Percentiles rank a stretch among this genome's conserved stretches.
These are phyloP conservation scores for Nicotiana rustica DNA, from an alignment of 305 asterid genomes.

Conservation along the genomic window DNA sequence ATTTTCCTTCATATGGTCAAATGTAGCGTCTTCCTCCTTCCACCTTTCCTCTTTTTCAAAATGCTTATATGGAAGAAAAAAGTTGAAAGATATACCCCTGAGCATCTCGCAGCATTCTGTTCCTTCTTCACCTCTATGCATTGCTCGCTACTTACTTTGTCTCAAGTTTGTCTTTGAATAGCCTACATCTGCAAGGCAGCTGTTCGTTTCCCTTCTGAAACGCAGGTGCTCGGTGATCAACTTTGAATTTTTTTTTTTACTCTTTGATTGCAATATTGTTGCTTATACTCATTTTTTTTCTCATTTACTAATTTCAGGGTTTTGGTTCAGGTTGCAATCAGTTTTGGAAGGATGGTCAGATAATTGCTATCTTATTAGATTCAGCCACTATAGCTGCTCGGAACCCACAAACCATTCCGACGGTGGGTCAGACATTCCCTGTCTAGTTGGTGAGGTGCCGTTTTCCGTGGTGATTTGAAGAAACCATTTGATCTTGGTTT, in stretches of 20 bases:
- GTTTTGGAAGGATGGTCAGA: not conserved
- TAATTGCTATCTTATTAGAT: too few relatives aligned
- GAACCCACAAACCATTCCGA: too few relatives aligned
- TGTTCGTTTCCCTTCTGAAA: not conserved
- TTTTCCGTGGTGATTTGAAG: not conserved
- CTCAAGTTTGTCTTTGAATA: slow-evolving; percentile 3
- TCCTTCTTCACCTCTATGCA: not conserved
- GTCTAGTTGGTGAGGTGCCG: slow-evolving; percentile 1
- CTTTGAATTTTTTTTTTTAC: not conserved
- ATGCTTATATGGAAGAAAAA: not conserved
- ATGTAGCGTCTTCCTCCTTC: not conserved
- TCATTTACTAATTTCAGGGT: not conserved
- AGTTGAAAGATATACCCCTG: not conserved
- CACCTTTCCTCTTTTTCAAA: not conserved
- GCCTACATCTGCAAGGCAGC: not conserved
- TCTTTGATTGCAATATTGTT: not conserved
- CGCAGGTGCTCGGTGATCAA: slow-evolving; percentile 14
- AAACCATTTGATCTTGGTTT: not conserved
- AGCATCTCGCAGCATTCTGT: not conserved
- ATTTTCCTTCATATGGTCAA: not conserved
- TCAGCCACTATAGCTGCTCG: too few relatives aligned
- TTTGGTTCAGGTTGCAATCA: not conserved
- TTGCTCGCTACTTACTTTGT: not conserved
- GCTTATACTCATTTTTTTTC: not conserved
- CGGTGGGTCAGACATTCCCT: not conserved